Percentiles rank a stretch among this genome's conserved stretches.
Conservation (phyloP, 75 land plant genomes). For the Sequoiadendron giganteum region DNA sequence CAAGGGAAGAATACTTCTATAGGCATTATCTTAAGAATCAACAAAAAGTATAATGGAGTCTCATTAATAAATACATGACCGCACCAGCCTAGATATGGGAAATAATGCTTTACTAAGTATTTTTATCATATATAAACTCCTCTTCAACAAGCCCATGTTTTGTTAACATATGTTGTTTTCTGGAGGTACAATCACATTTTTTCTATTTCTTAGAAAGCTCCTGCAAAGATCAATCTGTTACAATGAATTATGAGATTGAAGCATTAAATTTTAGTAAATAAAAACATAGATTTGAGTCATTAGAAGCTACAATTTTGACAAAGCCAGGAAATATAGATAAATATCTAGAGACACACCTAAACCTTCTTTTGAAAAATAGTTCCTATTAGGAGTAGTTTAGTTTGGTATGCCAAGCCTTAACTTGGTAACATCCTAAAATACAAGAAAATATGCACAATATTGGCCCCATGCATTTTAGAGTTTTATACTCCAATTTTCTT, state of each 20-base stretch:
- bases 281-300: not conserved
- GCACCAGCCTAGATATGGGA: not conserved
- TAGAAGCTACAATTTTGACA: not conserved
- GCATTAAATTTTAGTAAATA: not conserved
- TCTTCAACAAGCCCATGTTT: not conserved
- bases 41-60: not conserved
- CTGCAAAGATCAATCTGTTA: conserved; percentile 8
- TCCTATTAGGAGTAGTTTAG: not conserved
- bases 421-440: not conserved
- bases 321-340: not conserved
- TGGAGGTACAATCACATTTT: conserved; percentile 1
- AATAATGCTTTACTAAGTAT: not conserved
- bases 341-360: conserved; percentile 30
- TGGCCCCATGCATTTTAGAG: not conserved
- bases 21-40: not conserved
- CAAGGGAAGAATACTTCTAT: not conserved
- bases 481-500: not conserved
- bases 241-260: not conserved
- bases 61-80: not conserved
- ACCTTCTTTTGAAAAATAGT: conserved; percentile 39
- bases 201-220: conserved; percentile 9
- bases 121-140: not conserved
- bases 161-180: not conserved
- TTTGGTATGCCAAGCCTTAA: not conserved
- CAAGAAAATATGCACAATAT: conserved; percentile 2